Percentiles rank a stretch among this genome's conserved stretches.
These are phyloP conservation scores for Hondaea fermentalgiana DNA, from an alignment of 108 stramenopile genomes.

Conservation along the genomic window DNA sequence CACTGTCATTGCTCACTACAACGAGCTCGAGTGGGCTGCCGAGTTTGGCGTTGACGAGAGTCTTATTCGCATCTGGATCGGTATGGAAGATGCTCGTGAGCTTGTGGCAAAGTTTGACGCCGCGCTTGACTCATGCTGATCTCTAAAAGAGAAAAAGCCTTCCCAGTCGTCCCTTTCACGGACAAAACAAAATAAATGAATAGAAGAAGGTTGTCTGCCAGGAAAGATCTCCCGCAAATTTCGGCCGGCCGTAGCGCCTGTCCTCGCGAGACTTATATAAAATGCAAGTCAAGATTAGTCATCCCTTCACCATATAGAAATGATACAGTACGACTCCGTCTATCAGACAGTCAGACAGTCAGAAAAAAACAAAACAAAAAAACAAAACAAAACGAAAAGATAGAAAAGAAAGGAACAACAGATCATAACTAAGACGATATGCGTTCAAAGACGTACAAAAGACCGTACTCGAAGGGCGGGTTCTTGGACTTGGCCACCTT, in stretches of 20 bases:
- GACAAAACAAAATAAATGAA: too few species aligned
- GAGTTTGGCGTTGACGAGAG: slow-evolving; percentile 2
- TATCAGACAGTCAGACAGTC: neutral
- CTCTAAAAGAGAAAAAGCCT: neutral
- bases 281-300: too few species aligned
- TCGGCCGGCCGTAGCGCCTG: too few species aligned
- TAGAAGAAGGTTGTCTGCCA: too few species aligned
- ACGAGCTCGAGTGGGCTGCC: slow-evolving; percentile 21
- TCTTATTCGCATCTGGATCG: slow-evolving; percentile 21
- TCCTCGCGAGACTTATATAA: too few species aligned
- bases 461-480: slow-evolving; percentile 76
- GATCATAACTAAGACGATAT: neutral
- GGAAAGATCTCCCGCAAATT: too few species aligned
- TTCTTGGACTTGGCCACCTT: slow-evolving; percentile 78
- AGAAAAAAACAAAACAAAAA: neutral
- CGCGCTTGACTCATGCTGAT: neutral
- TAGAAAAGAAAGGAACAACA: neutral
- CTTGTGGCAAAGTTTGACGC: neutral
- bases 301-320: too few species aligned
- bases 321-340: neutral
- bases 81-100: slow-evolving; percentile 3
- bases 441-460: slow-evolving; percentile 76
- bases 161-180: too few species aligned
- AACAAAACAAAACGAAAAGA: neutral
- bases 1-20: neutral